These are phyloP conservation scores for Ascochyta pisi DNA, from an alignment of 2,329 filamentous ascomycete genomes.

Conservation along the genomic window DNA sequence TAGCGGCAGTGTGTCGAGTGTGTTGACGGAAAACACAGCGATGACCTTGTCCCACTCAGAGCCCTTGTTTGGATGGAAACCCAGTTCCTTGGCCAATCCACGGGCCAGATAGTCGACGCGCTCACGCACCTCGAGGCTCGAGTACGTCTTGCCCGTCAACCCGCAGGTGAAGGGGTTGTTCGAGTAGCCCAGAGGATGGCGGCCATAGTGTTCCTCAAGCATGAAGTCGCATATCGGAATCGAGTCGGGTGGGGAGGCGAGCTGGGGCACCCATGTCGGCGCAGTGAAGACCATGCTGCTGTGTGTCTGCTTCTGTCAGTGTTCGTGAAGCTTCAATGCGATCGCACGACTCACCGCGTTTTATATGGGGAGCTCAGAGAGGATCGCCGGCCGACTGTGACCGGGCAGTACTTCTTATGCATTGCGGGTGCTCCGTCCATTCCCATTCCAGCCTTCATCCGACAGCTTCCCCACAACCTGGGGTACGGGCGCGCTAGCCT, in stretches of 20 bases:
- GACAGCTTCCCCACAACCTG: constrained; percentile 15
- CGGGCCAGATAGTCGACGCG: constrained; percentile 72
- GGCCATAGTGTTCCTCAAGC: constrained; percentile 73
- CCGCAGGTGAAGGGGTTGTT: constrained; percentile 79
- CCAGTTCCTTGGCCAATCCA: constrained; percentile 72
- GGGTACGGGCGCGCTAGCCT: constrained; percentile 2
- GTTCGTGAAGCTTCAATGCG: not conserved
- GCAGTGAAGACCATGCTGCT: constrained; percentile 61
- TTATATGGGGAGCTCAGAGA: not conserved
- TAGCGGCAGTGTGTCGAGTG: constrained; percentile 78
- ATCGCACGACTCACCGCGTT: not conserved
- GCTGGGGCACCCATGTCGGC: constrained; percentile 66
- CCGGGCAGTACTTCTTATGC: constrained; percentile 2
- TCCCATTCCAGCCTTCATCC: not conserved
- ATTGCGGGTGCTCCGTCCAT: constrained; percentile 1
- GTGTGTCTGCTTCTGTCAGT: not conserved
- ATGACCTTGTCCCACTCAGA: constrained; percentile 84
- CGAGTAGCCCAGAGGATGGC: constrained; percentile 67
- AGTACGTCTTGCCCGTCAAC: constrained; percentile 72
- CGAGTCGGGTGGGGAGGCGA: constrained; percentile 74
- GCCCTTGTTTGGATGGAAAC: constrained; percentile 72
- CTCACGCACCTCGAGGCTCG: constrained; percentile 66
- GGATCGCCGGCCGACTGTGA: constrained; percentile 9
- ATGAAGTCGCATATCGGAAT: constrained; percentile 80
- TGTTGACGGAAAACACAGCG: constrained; percentile 80